phyloP scores from a whole-genome alignment of 73 alveolate genomes.

The Paramecium bursaria region DNA sequence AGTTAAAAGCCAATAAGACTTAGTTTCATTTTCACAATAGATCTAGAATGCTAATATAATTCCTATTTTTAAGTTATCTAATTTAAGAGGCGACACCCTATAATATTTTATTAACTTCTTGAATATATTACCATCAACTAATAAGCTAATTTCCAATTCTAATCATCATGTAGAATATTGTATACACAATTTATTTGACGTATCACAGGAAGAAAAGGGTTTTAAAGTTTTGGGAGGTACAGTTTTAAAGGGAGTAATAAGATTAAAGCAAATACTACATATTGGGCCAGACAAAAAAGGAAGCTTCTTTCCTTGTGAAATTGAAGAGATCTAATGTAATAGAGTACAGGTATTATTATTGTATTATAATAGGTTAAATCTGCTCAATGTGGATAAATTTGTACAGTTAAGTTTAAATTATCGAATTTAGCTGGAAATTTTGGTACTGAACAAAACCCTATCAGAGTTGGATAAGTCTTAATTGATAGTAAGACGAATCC shows the following conservation, averaged over 20 bases:
- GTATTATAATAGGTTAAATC: slow-evolving; percentile 64
- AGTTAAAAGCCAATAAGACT: slow-evolving; percentile 84
- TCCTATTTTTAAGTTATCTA: slow-evolving; percentile 85
- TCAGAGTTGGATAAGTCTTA: slow-evolving; percentile 91
- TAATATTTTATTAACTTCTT: slow-evolving; percentile 84
- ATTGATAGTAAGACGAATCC: slow-evolving; percentile 86
- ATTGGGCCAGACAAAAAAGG: slow-evolving; percentile 97
- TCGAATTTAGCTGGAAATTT: slow-evolving; percentile 72
- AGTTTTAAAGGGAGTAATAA: slow-evolving; percentile 86
- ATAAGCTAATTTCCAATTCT: slow-evolving; percentile 63
- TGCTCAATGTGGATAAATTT: slow-evolving; percentile 91
- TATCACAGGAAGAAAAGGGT: slow-evolving; percentile 77
- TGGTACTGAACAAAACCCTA: slow-evolving; percentile 79
- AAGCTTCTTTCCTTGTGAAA: slow-evolving; percentile 83
- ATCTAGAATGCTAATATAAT: slow-evolving; percentile 80
- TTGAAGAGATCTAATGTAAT: slow-evolving; percentile 89
- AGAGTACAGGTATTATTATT: slow-evolving; percentile 71
- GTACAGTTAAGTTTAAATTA: slow-evolving; percentile 77
- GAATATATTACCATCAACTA: slow-evolving; percentile 83
- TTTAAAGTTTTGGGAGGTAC: slow-evolving; percentile 87
- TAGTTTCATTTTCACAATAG: slow-evolving; percentile 76
- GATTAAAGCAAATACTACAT: slow-evolving; percentile 74
- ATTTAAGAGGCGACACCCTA: slow-evolving; percentile 78
- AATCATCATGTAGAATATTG: slow-evolving; percentile 86
- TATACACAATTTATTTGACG: slow-evolving; percentile 82